Conservation (phyloP, 2,329 filamentous ascomycete species). For the Cercospora sp. region DNA sequence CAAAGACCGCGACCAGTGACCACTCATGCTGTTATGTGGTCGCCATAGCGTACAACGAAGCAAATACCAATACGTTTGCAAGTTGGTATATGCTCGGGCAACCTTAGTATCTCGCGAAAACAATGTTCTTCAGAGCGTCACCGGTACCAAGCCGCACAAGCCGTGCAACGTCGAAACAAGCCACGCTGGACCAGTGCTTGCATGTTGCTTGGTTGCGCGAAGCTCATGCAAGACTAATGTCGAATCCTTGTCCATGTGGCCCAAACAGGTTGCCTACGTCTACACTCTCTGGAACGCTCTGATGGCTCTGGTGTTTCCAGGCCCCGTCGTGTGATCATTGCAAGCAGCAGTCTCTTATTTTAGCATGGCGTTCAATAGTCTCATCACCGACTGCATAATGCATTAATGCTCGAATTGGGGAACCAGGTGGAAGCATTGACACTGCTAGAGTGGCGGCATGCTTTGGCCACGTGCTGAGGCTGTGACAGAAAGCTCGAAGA, state of each 20-base stretch:
- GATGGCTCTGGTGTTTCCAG: background rate
- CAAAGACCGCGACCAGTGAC: background rate
- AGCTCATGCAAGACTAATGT: constrained; percentile 12
- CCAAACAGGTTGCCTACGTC: background rate
- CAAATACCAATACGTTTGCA: background rate
- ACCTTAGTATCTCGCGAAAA: background rate
- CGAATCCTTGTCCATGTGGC: background rate
- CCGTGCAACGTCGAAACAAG: background rate
- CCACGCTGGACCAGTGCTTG: background rate
- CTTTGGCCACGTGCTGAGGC: background rate
- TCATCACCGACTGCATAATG: constrained; percentile 1
- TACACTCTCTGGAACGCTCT: background rate
- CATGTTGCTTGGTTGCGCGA: constrained; percentile 7
- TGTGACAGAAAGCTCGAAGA: background rate
- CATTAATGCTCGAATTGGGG: background rate
- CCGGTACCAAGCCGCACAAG: background rate
- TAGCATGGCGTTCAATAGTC: background rate
- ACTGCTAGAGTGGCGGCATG: background rate
- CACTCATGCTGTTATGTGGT: background rate
- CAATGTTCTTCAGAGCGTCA: background rate
- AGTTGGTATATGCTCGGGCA: background rate
- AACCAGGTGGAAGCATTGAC: background rate
- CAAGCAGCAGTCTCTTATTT: background rate
- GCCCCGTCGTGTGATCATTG: background rate
- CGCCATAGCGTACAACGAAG: background rate